Conservation (phyloP, 768 basidiomycete species). For the Tulasnella calospora region DNA sequence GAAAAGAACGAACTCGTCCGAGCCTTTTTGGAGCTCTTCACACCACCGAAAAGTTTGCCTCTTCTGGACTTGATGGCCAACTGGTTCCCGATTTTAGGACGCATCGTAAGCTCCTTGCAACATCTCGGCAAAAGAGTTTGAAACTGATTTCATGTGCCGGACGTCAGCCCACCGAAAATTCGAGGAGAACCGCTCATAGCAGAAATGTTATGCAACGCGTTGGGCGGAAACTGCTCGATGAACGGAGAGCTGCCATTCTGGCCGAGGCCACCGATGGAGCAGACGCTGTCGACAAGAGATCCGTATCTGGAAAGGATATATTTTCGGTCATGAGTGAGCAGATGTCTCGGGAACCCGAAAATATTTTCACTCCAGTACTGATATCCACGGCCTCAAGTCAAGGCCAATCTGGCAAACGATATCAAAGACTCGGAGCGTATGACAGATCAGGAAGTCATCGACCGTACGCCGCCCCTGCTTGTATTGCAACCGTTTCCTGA, state of each 20-base stretch:
- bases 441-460: constrained; percentile 58
- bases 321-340: constrained; percentile 3
- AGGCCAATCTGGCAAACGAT: constrained; percentile 61
- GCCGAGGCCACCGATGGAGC: background rate
- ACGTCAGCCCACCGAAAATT: background rate
- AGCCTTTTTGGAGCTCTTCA: constrained; percentile 35
- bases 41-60: background rate
- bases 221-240: background rate
- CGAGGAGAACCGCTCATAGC: background rate
- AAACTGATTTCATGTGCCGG: background rate
- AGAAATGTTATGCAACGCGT: constrained; percentile 8
- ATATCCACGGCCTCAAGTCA: constrained; percentile 33
- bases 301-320: background rate
- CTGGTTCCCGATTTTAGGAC: background rate
- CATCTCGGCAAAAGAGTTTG: too few species aligned
- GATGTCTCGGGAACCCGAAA: background rate
- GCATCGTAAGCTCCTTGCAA: background rate
- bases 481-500: too few species aligned
- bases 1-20: constrained; percentile 35
- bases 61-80: background rate
- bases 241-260: background rate
- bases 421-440: constrained; percentile 51
- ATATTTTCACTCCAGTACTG: background rate
- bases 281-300: background rate
- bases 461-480: constrained; percentile 40